Evolutionary conservation across 2,329 filamentous ascomycete genomes (phyloP), one percentile per base, ranked within the genome.

Genomic region (Albifimbria verrucaria): DNA sequence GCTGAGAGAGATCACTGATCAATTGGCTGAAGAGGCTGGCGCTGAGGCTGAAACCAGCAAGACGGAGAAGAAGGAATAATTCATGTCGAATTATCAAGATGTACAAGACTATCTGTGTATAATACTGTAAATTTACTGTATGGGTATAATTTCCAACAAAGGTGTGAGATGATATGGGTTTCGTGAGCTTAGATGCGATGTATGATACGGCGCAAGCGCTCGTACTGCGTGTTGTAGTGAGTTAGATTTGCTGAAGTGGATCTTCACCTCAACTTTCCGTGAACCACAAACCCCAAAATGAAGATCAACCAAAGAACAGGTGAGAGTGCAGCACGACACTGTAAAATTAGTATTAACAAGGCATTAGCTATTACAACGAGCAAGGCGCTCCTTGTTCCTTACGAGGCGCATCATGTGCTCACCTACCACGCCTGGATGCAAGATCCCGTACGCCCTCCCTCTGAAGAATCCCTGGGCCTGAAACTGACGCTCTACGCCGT

Each of bases 341-440:
- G 9, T 9, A 4, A 41, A 7, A 1, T 43, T 55, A 52, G 52
- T 50, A 7, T 3, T 0, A 39, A 39, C 12, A n/a, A 17, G 18
- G 32, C 1, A 17, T 18, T 60, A 95, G 90, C 87, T 18, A 73
- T 95, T 26, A 78, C 82, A 3, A 88, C 88, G 1, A 71, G 80
- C 4, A 77, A 77, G 48, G 76, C 89, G 44, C 80, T 95, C 18
- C 80, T 97, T 10, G 91, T 96, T 10, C 92, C 92, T 0, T 97
- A 97, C 71, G 87, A 87, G 57, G 72, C 78, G 36, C 88, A 86
- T 65, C 93, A 97, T 75, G 93, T 97, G 22, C 79, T 79, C 17
- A 85, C 80, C 36, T 97, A 97, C 68, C 90, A 96, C 67, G 75
- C 79, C 64, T 97, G 93, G 93, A 97, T 97, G 92, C 81, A 92